Evolutionary conservation across 768 basidiomycete genomes (phyloP).

Genomic region (Mycena rebaudengoi): DNA sequence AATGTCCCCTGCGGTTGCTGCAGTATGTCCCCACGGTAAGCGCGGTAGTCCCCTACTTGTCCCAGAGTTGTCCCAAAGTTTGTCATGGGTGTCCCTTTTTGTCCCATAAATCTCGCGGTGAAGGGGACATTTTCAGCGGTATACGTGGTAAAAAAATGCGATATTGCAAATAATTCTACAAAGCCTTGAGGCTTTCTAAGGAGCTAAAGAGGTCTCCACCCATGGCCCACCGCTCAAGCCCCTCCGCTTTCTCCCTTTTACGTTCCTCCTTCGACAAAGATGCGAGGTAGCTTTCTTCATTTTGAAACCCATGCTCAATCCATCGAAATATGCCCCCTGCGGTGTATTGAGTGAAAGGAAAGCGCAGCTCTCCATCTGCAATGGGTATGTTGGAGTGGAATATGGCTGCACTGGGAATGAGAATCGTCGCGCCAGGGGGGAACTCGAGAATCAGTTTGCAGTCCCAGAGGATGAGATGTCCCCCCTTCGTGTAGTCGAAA

Average conservation of each 20-base stretch:
- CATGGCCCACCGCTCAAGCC: too few relatives aligned
- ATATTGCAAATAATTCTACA: too few relatives aligned
- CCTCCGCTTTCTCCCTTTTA: background rate
- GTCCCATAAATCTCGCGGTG: too few relatives aligned
- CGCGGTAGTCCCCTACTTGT: too few relatives aligned
- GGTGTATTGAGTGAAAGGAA: conserved; percentile 24
- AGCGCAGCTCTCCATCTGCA: background rate
- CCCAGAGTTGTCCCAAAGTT: too few relatives aligned
- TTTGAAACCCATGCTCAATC: conserved; percentile 20
- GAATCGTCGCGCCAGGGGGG: conserved; percentile 24
- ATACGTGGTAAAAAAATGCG: too few relatives aligned
- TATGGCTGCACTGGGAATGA: conserved; percentile 29
- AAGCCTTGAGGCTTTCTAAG: too few relatives aligned
- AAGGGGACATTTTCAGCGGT: too few relatives aligned
- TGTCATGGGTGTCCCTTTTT: too few relatives aligned
- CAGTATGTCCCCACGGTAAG: too few relatives aligned
- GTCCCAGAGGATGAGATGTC: conserved; percentile 27
- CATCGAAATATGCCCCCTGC: conserved; percentile 27
- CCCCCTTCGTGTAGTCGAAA: conserved; percentile 20
- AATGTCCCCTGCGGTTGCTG: too few relatives aligned
- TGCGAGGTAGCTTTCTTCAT: background rate
- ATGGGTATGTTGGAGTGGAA: conserved; percentile 25
- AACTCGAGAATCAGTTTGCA: conserved; percentile 28
- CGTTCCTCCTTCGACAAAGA: background rate
- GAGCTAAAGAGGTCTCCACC: too few relatives aligned